A percentile compares a stretch with the other conserved stretches of the same genome.
Conservation (phyloP, 768 basidiomycete species). For the Trametes gibbosa region DNA sequence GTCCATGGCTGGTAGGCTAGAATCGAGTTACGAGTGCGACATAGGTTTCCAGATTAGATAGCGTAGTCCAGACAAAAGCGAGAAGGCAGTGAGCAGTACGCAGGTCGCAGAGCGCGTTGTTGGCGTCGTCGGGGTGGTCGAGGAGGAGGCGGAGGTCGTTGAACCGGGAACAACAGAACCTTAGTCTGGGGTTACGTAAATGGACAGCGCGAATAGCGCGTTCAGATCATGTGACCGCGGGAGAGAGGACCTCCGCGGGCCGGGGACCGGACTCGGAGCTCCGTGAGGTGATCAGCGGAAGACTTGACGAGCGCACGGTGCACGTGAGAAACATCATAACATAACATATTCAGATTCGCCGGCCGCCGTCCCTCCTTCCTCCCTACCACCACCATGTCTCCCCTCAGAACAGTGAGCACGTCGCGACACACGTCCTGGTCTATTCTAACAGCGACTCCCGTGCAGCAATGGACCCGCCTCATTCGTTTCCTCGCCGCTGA, state of each 20-base stretch:
- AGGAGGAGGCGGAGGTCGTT: background rate
- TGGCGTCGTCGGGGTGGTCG: background rate
- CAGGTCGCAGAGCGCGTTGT: background rate
- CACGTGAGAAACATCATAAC: background rate
- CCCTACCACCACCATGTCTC: slow-evolving; percentile 43
- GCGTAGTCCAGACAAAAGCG: too few relatives aligned
- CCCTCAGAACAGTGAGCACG: slow-evolving; percentile 51
- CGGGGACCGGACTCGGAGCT: too few relatives aligned
- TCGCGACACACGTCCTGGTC: background rate
- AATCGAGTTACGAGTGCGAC: background rate
- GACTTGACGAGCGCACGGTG: background rate
- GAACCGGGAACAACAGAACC: slow-evolving; percentile 5
- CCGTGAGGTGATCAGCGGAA: slow-evolving; percentile 6
- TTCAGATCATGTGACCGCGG: slow-evolving; percentile 31
- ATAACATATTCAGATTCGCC: too few relatives aligned
- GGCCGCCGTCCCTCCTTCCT: slow-evolving; percentile 16
- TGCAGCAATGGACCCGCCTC: slow-evolving; percentile 72
- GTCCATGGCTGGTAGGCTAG: slow-evolving; percentile 5
- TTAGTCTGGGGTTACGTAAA: slow-evolving; percentile 17
- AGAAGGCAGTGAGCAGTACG: too few relatives aligned
- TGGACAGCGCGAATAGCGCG: slow-evolving; percentile 20
- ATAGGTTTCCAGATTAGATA: background rate
- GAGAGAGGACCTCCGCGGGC: slow-evolving; percentile 4
- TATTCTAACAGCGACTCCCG: background rate
- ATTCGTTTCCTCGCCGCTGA: slow-evolving; percentile 81